Base-by-base conservation (phyloP, 2,329 filamentous ascomycete genomes). In the Immersiporthe knoxdaviesiana region DNA sequence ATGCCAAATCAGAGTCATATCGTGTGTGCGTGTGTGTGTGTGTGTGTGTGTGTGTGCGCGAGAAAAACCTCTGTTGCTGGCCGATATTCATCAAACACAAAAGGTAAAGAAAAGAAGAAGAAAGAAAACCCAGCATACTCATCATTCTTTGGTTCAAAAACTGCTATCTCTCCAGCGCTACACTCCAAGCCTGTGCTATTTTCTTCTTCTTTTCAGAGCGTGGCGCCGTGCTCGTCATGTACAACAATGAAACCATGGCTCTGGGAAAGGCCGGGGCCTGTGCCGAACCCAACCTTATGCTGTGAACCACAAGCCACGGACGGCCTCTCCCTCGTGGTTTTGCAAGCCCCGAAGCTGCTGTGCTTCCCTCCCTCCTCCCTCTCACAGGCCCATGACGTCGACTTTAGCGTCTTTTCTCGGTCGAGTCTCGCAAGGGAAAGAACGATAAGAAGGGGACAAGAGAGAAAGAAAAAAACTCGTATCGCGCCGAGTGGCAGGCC, bases 291-390 rank as follows among this genome's bases (percentile, higher is more conserved):
- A 47, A 47, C 1, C 21, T 21, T 7, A 47, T n/a, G 44, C 44
- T 47, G 44, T n/a, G 44, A 47, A n/a, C 44, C 52, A 12, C n/a
- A 16, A 44, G n/a, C 30, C 56, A 63, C 59, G n/a, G n/a, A 27
- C 30, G 59, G 30, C 35, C 8, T 68, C 58, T 21, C 18, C 47
- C 58, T 32, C n/a, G 56, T 70, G 66, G 39, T 39, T 30, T 66
- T 68, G 58, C 47, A 52, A 66, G 50, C 32, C 41, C 21, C 21
- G 44, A n/a, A 18, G 18, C 62, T 63, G 50, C 50, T 58, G 35
- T 70, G 58, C 63, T 47, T 11, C 44, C 58, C 63, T 54, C 52
- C 37, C 11, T 12, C 11, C 37, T 12, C 37, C 37, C 37, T 39
- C 11, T 12, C 37, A 7, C 2, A 39, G 37, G 37, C 59, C 10